Base-by-base conservation (phyloP, 2,329 filamentous ascomycete species). In the Sporothrix schenckii region DNA sequence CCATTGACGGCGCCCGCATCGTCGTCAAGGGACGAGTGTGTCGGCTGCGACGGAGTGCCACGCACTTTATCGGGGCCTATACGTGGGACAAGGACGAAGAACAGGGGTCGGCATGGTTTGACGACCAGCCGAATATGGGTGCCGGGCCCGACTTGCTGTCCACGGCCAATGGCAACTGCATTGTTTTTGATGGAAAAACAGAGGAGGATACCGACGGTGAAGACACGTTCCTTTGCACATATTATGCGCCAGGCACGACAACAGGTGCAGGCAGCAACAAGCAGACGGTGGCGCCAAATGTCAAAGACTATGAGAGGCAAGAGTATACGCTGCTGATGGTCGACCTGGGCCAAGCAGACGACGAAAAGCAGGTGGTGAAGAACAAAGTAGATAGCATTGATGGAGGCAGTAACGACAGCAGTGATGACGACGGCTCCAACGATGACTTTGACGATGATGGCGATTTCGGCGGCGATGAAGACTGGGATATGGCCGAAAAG, bases 41-140 rank as follows among this genome's bases (percentile, higher is more conserved):
- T 10, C 41, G 41, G 2, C 21, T 65, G 24, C 21, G 56, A 2
- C 56, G 50, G 19, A 67, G 65, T 19, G 21, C 65, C 2, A 44
- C 11, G 1, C 65, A 54, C 6, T 67, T 56, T 19, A 21, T 67
- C 14, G 65, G 65, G 3, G 50, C 65, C 16, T 67, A 44, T 21
- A 67, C 30, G 24, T 67, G 65, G 63, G 50, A 67, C 21, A 56
- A 47, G 65, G 30, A 30, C 13, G 65, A 56, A 9, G 65, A 41
- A 21, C 24, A 27, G 6, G 65, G 65, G 7, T 27, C 52, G n/a
- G 65, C 34, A 6, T 67, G 65, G 65, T 67, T 67, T 19, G 65
- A 67, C 10, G 34, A 67, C 11, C 65, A 14, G 30, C 65, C 65
- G 34, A 21, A 4, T 14, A n/a, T 67, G 13, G 14, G n/a, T 1